A percentile compares a stretch with the other conserved stretches of the same genome.
Conservation (phyloP, 805 yeast genomes). For the Starmerella stigmatis region DNA sequence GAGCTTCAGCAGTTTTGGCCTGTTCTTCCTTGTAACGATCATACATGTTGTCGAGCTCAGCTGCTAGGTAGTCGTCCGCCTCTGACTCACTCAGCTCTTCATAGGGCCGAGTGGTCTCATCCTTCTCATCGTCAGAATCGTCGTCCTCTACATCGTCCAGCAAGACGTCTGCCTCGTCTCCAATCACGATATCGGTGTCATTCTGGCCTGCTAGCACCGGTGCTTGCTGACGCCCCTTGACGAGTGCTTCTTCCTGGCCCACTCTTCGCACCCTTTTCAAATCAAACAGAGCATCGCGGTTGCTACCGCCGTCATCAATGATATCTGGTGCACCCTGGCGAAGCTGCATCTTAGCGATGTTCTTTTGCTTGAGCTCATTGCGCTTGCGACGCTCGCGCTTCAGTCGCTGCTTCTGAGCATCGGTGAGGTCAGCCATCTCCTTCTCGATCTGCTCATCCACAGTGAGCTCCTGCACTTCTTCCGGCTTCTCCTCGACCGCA, state of each 20-base stretch:
- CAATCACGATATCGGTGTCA: constrained; percentile 22
- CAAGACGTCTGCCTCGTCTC: constrained; percentile 31
- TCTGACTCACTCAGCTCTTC: constrained; percentile 29
- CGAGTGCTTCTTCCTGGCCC: constrained; percentile 63
- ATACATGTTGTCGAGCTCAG: constrained; percentile 76
- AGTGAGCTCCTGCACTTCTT: constrained; percentile 46
- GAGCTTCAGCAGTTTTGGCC: constrained; percentile 39
- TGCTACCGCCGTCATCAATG: constrained; percentile 84
- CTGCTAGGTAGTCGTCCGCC: constrained; percentile 53
- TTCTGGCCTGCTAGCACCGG: constrained; percentile 19
- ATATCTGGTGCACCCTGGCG: constrained; percentile 88
- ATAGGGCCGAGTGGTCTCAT: constrained; percentile 26
- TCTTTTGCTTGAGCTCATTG: constrained; percentile 79
- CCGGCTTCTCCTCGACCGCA: constrained; percentile 40
- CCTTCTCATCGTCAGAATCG: constrained; percentile 30
- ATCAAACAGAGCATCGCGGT: constrained; percentile 70
- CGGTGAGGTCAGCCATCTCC: constrained; percentile 66
- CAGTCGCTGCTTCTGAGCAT: constrained; percentile 53
- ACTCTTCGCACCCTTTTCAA: constrained; percentile 78
- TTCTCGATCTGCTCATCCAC: constrained; percentile 82
- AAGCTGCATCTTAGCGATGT: constrained; percentile 85
- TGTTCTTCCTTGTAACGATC: constrained; percentile 44
- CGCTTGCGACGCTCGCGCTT: constrained; percentile 75
- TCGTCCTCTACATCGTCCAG: constrained; percentile 30
- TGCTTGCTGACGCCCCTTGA: constrained; percentile 56